Base-by-base conservation (phyloP, 371 early-diverging fungal genomes). In the Capillidium heterosporum region DNA sequence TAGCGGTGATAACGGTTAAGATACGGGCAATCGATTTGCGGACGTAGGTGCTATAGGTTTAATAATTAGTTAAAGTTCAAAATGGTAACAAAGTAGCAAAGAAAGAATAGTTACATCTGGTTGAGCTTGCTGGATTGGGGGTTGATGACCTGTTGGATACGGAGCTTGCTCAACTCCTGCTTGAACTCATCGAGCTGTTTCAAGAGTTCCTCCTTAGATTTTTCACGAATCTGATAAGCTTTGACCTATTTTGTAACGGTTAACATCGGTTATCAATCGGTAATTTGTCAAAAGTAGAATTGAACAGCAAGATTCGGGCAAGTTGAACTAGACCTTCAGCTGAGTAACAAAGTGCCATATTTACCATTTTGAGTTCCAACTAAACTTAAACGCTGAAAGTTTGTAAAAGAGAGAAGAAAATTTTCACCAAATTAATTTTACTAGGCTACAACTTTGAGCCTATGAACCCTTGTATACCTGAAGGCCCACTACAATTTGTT, bases 21-120 rank as follows among this genome's bases (percentile, higher is more conserved):
- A 90, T 87, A 59, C 89, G 83, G 55, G 92, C 93, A 69, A 95
- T 79, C 65, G 80, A 75, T 80, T 89, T 91, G 77, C 91, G 89
- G 65, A 86, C 85, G 49, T 69, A 64, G 60, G 75, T 71, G 73
- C 82, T 84, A 57, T 48, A 50, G 27, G 28, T 50, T 48, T 23
- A 46, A 39, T 23, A 29, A 17, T 47, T 1, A 32, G 29, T 35
- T 7, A 7, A 35, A 35, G 4, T 4, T 13, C 24, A 24, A 27
- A 21, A n/a, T 24, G 11, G 17, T 31, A 24, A 31, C 0, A 28
- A 23, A 41, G 2, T 21, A 52, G 17, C 28, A 24, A 26, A 32
- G 40, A 24, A 42, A 21, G 8, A 7, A 28, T 29, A 65, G 76
- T 70, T 71, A 84, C 84, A 92, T 85, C 74, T 84, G 83, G 68